Percentiles rank a stretch among this genome's conserved stretches.
phyloP scores from a whole-genome alignment of 495 filamentous ascomycete genomes.

The Neurospora hispaniola region DNA sequence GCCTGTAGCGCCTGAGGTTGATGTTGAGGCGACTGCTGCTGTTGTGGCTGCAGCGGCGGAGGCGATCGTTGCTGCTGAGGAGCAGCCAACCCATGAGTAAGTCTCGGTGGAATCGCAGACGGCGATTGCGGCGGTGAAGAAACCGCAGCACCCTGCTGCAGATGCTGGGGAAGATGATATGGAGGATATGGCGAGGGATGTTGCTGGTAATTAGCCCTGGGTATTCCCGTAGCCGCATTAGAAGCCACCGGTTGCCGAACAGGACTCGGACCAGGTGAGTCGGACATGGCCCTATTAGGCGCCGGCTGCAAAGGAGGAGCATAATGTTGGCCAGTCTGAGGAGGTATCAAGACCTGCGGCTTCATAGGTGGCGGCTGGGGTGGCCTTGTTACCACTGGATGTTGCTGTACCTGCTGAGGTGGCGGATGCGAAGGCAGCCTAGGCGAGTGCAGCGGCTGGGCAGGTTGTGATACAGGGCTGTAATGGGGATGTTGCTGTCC shows the following conservation, averaged over 20 bases:
- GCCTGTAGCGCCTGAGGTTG: constrained; percentile 9
- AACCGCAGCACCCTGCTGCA: constrained; percentile 3
- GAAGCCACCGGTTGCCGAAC: constrained; percentile 6
- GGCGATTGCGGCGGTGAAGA: constrained; percentile 20
- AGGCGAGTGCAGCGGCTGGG: constrained; percentile 8
- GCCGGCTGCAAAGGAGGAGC: constrained; percentile 24
- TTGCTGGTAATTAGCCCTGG: constrained; percentile 8
- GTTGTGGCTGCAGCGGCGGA: constrained; percentile 1
- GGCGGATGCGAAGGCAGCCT: constrained; percentile 10
- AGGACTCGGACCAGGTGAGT: not conserved
- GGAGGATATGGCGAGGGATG: constrained; percentile 9
- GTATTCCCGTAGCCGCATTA: not conserved
- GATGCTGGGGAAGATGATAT: constrained; percentile 7
- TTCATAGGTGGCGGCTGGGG: constrained; percentile 16
- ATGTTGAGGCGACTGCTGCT: constrained; percentile 8
- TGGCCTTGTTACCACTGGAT: constrained; percentile 12
- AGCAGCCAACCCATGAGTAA: constrained; percentile 10
- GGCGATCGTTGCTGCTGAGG: constrained; percentile 16
- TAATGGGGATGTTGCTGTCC: constrained; percentile 16
- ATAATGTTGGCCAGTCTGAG: constrained; percentile 27
- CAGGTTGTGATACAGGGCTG: constrained; percentile 9
- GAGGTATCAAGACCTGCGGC: constrained; percentile 26
- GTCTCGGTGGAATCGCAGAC: constrained; percentile 6
- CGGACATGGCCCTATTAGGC: constrained; percentile 6
- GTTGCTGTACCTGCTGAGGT: constrained; percentile 9